A percentile compares a stretch with the other conserved stretches of the same genome.
Evolutionary conservation across 1,284 basidiomycete genomes (phyloP).

Genomic region (Abortiporus biennis): DNA sequence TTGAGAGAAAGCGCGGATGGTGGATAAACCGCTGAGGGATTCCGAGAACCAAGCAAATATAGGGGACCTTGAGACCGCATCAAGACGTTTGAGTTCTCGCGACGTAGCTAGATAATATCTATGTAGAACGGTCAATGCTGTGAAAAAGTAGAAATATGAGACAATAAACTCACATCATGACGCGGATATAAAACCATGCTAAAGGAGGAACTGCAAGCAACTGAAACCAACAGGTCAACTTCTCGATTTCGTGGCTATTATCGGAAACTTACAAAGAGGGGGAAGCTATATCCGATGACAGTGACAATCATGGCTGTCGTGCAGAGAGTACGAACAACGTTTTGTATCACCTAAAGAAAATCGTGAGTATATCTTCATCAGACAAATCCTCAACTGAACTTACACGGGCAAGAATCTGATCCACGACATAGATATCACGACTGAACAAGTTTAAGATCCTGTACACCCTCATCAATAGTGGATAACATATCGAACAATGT

Average conservation of each 20-base stretch:
- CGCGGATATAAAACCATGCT: conserved; percentile 66
- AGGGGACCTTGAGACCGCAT: conserved; percentile 86
- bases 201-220: conserved; percentile 72
- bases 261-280: conserved; percentile 48
- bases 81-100: conserved; percentile 88
- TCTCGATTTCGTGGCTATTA: neutral
- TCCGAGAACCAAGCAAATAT: conserved; percentile 91
- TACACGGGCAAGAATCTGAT: conserved; percentile 72
- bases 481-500: neutral
- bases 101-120: conserved; percentile 91
- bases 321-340: conserved; percentile 56
- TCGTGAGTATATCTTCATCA: conserved; percentile 3
- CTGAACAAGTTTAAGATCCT: conserved; percentile 88
- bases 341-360: conserved; percentile 50
- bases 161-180: conserved; percentile 58
- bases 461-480: neutral
- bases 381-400: too few species aligned
- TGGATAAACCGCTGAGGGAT: conserved; percentile 77
- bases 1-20: conserved; percentile 81
- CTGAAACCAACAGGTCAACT: conserved; percentile 9
- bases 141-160: neutral
- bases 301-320: conserved; percentile 68
- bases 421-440: conserved; percentile 89
- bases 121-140: conserved; percentile 3
- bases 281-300: conserved; percentile 79